These are phyloP conservation scores for Umbellularia californica DNA, from an alignment of 164 flowering plant species.

Conservation along the genomic window DNA sequence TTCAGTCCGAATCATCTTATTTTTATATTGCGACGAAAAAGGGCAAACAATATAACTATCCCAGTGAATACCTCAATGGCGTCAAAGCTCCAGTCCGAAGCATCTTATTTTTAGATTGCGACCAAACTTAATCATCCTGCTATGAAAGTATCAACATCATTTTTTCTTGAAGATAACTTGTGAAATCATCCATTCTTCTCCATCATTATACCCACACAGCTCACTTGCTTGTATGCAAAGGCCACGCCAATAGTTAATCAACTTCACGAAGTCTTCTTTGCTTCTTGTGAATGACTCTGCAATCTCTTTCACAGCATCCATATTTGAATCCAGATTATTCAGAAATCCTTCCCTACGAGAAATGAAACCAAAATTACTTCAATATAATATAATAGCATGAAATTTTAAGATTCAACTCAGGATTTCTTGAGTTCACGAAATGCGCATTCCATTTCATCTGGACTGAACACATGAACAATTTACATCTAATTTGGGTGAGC, in stretches of 20 bases:
- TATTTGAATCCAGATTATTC: conserved; percentile 12
- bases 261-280: conserved; percentile 10
- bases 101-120: neutral
- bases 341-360: conserved; percentile 16
- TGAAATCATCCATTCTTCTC: conserved; percentile 19
- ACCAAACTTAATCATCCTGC: neutral
- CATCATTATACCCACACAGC: conserved; percentile 9
- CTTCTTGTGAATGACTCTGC: neutral
- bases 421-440: no score
- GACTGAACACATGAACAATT: neutral
- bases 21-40: neutral
- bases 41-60: neutral
- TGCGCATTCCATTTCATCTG: no score
- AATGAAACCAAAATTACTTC: no score
- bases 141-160: neutral
- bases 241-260: conserved; percentile 16
- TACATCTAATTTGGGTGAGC: no score
- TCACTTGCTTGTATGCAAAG: conserved; percentile 6
- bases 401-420: no score
- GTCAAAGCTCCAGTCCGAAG: neutral
- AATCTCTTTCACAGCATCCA: conserved; percentile 1
- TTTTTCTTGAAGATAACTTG: conserved; percentile 20
- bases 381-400: no score
- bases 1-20: neutral
- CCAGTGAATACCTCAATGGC: neutral